Evolutionary conservation across 352 stramenopile species (phyloP).

Genomic region (Globisporangium acanthophoron): DNA sequence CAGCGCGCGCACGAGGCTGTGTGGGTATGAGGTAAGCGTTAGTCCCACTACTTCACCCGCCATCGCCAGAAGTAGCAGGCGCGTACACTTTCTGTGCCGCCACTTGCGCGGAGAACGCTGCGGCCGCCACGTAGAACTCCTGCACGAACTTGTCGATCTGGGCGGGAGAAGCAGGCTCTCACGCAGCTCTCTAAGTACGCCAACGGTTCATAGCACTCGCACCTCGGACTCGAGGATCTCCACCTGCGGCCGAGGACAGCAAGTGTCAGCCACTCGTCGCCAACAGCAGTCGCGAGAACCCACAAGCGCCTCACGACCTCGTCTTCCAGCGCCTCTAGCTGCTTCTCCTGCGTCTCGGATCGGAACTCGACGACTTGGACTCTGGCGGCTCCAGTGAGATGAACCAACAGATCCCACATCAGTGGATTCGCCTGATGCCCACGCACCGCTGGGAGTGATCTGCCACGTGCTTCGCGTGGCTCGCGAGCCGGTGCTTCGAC

Average conservation of each 20-base stretch:
- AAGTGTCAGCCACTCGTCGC: not conserved
- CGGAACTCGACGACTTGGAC: slow-evolving; percentile 29
- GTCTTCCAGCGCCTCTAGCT: slow-evolving; percentile 32
- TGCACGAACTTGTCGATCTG: slow-evolving; percentile 56
- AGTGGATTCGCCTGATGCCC: not conserved
- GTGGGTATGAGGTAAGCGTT: not conserved
- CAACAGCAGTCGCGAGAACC: not conserved
- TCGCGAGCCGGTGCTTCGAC: slow-evolving; percentile 42
- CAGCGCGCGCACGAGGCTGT: slow-evolving; percentile 4
- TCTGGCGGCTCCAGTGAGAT: slow-evolving; percentile 5
- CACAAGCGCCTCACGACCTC: slow-evolving; percentile 18
- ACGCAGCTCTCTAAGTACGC: too few relatives aligned
- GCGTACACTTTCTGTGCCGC: slow-evolving; percentile 37
- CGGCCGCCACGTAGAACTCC: slow-evolving; percentile 56
- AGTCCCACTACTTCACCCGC: not conserved
- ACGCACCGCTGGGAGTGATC: not conserved
- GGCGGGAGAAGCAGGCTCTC: too few relatives aligned
- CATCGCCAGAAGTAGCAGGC: not conserved
- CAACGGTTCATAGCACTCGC: not conserved
- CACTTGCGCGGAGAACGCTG: slow-evolving; percentile 36
- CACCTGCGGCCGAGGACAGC: slow-evolving; percentile 7
- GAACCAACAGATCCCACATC: not conserved
- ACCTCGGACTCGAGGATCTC: slow-evolving; percentile 23
- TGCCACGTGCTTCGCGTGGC: slow-evolving; percentile 23
- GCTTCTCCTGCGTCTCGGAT: slow-evolving; percentile 22